These are phyloP conservation scores for Meyerozyma smithsonii DNA, from an alignment of 1,139 yeast species.

Conservation along the genomic window DNA sequence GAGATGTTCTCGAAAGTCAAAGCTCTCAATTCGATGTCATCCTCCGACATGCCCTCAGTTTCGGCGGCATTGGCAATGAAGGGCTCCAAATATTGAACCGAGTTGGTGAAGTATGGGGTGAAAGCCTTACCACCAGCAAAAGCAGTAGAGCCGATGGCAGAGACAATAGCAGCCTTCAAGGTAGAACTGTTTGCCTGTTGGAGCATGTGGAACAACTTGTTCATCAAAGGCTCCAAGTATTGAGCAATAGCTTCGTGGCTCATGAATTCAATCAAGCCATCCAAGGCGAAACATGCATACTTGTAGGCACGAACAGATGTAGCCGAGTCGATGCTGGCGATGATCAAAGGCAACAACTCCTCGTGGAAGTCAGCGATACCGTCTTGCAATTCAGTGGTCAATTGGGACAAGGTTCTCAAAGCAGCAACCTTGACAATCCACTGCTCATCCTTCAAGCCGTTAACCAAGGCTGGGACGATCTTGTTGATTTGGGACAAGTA, in stretches of 20 bases:
- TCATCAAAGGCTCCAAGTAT: conserved; percentile 86
- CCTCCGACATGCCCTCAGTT: conserved; percentile 70
- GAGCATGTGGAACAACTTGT: conserved; percentile 80
- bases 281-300: conserved; percentile 87
- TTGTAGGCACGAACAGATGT: conserved; percentile 81
- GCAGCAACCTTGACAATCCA: conserved; percentile 83
- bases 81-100: conserved; percentile 77
- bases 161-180: conserved; percentile 82
- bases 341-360: conserved; percentile 77
- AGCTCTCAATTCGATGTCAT: conserved; percentile 82
- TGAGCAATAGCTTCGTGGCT: conserved; percentile 77
- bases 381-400: conserved; percentile 83
- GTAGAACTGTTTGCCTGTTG: conserved; percentile 61
- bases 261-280: conserved; percentile 88
- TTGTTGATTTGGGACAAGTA: conserved; percentile 70
- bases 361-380: conserved; percentile 79
- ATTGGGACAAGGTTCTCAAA: conserved; percentile 69
- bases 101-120: conserved; percentile 77
- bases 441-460: conserved; percentile 77
- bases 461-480: conserved; percentile 65
- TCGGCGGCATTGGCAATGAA: conserved; percentile 61
- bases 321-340: conserved; percentile 82
- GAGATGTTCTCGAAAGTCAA: conserved; percentile 90
- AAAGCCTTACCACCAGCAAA: conserved; percentile 89
- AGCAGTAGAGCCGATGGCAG: conserved; percentile 96